Evolutionary conservation across 129 eudicot genomes (phyloP).

Genomic region (Calendula officinalis): DNA sequence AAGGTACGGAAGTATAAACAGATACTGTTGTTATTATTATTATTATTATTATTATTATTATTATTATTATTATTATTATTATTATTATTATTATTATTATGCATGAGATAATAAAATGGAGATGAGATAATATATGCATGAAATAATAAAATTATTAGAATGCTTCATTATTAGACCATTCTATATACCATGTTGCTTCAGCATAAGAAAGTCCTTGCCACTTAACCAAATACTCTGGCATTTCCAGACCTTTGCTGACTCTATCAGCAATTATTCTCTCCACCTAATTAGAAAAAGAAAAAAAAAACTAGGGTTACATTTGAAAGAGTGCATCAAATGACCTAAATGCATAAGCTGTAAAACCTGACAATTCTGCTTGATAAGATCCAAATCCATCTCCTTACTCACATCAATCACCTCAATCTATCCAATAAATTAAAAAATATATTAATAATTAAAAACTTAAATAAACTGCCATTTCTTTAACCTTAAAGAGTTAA

Average conservation of each 20-base stretch:
- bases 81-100: too few species aligned
- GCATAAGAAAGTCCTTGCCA: conserved; percentile 99
- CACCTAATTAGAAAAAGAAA: conserved; percentile 50
- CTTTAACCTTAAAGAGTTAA: too few species aligned
- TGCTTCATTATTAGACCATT: conserved; percentile 10
- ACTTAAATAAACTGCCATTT: too few species aligned
- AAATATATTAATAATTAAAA: background rate
- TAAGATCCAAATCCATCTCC: conserved; percentile 99
- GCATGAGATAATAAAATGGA: too few species aligned
- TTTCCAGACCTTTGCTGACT: conserved; percentile 55
- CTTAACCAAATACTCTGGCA: conserved; percentile 91
- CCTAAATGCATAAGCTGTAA: conserved; percentile 7
- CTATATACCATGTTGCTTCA: conserved; percentile 92
- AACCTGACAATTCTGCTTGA: conserved; percentile 96
- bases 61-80: too few species aligned
- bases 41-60: too few species aligned
- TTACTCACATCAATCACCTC: conserved; percentile 99
- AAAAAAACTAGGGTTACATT: conserved; percentile 3
- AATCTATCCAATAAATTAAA: conserved; percentile 44
- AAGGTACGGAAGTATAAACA: background rate
- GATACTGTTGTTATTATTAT: conserved; percentile 5
- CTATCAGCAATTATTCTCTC: conserved; percentile 96
- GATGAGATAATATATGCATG: conserved; percentile 16
- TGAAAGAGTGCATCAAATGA: conserved; percentile 8
- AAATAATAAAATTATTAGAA: background rate